Conservation (phyloP, 257 asterid species). For the Galeopsis tetrahit region DNA sequence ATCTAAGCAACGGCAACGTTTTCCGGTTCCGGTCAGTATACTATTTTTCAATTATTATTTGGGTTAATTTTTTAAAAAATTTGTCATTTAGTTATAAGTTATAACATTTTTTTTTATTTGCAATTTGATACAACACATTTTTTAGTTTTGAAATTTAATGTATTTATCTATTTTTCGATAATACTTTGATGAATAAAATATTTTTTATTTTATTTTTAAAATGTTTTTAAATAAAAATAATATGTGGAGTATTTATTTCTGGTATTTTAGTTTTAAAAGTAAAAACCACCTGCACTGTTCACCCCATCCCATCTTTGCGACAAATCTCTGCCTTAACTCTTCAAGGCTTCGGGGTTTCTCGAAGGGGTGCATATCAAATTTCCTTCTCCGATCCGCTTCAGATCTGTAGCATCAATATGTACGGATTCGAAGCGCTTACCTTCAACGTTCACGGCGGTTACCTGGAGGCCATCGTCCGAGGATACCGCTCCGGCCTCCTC, state of each 20-base stretch:
- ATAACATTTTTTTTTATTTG: no score
- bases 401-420: conserved; percentile 67
- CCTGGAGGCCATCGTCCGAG: conserved; percentile 92
- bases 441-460: conserved; percentile 93
- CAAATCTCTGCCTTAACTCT: conserved; percentile 28
- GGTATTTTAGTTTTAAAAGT: background rate
- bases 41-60: background rate
- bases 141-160: no score
- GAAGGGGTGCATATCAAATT: conserved; percentile 29
- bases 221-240: no score
- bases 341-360: conserved; percentile 33
- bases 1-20: background rate
- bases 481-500: conserved; percentile 86
- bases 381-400: conserved; percentile 47
- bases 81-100: no score
- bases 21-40: background rate
- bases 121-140: no score
- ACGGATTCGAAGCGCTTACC: conserved; percentile 94
- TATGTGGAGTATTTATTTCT: background rate
- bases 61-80: no score
- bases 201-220: no score
- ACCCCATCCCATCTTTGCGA: conserved; percentile 19
- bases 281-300: background rate
- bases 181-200: no score
- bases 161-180: no score